Evolutionary conservation across 2,329 filamentous ascomycete genomes (phyloP).

Genomic region (Neopestalotiopsis rosae): DNA sequence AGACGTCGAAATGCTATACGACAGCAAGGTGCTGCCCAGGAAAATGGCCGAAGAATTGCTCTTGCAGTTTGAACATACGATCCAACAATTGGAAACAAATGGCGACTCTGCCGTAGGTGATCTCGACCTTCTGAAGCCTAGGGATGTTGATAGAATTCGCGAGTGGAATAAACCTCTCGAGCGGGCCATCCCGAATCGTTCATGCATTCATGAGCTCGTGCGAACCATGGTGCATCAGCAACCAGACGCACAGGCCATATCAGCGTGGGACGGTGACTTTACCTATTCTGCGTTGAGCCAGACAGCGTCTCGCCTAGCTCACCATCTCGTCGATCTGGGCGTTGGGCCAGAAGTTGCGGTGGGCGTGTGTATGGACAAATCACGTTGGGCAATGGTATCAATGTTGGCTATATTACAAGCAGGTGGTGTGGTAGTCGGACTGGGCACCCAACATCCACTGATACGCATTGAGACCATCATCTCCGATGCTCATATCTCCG

Average conservation of each 20-base stretch:
- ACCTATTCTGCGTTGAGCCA: too few species aligned
- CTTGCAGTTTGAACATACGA: slow-evolving; percentile 5
- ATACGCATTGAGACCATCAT: neutral
- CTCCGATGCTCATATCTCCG: neutral
- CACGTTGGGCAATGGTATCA: neutral
- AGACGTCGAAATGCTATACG: slow-evolving; percentile 5
- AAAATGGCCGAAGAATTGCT: neutral
- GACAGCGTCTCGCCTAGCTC: neutral
- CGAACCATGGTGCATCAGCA: neutral
- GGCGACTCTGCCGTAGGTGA: neutral
- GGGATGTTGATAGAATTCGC: neutral
- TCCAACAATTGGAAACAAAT: neutral
- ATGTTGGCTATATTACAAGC: slow-evolving; percentile 8
- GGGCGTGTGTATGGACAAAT: slow-evolving; percentile 4
- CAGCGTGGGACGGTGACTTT: neutral
- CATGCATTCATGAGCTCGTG: neutral
- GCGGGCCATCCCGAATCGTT: neutral
- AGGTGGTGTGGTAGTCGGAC: slow-evolving; percentile 4
- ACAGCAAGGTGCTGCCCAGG: neutral
- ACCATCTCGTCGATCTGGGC: neutral
- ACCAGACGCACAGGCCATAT: neutral
- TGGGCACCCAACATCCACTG: slow-evolving; percentile 1
- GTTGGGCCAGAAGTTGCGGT: slow-evolving; percentile 5
- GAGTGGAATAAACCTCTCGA: neutral
- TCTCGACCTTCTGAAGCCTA: neutral